Base-by-base conservation (phyloP, 768 basidiomycete genomes). In the Paxillus rubicundulus region DNA sequence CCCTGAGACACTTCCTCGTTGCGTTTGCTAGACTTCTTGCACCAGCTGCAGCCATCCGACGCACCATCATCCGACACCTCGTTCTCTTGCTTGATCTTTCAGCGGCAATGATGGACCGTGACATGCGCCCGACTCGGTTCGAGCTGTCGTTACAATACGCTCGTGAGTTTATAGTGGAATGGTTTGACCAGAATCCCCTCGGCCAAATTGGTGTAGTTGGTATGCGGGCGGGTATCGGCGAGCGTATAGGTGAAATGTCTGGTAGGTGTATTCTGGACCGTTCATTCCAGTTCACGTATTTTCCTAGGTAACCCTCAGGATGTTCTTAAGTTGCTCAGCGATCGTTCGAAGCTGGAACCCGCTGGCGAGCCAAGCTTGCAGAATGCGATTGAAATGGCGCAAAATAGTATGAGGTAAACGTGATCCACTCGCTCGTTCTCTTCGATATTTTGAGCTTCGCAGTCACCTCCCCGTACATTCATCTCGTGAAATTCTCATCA, bases 101-200 rank as follows among this genome's bases (percentile, higher is more conserved):
- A 0, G 72, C 82, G 2, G 84, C 93, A 1, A 98, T 98, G 93
- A 80, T 84, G 72, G 97, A 98, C 70, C 84, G 94, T 27, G 97
- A 99, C 72, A 91, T 96, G 86, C 82, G 96, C 6, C 93, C 95
- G 10, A 93, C 91, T 18, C 82, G 97, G 51, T 95, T 96, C 60
- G 95, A 97, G 64, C 70, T 99, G 30, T 87, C 86, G 61, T 72
- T 98, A 40, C 87, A 94, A 63, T 96, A 95, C 66, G 82, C 93
- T 13, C 82, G 93, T 52, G 91, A 92, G 61, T 99, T 98, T 59
- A 80, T 98, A 27, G 75, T 81, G 7, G 97, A 99, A 68, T 99
- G 96, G 95, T 99, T 98, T 69, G 97, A 99, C 72, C 97, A 98
- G 73, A 99, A 99, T 64, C 97, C 97, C 1, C 77, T 99, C 12